Evolutionary conservation across 768 basidiomycete genomes (phyloP), one percentile per base, ranked within the genome.

Genomic region (Phaffia australis): DNA sequence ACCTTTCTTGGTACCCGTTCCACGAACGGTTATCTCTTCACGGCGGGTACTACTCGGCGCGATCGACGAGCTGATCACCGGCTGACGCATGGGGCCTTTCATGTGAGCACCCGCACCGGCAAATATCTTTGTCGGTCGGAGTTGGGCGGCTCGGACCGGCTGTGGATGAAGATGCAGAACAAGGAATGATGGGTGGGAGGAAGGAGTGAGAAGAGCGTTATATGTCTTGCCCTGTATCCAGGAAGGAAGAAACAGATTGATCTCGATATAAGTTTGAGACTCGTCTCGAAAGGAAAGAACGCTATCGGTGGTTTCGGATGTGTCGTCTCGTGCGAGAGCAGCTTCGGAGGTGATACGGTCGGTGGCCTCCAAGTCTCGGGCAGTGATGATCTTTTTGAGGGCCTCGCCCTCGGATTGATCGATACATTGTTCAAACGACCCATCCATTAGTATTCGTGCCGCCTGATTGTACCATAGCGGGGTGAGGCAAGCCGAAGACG

Each of bases 141-240:
- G 35, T 62, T 66, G 56, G 35, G 23, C 35, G 2, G 46, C 23
- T 15, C 65, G 50, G 23, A 59, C 6, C 5, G 65, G 65, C 1
- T 57, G 65, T 3, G 65, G 65, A 29, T 66, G 65, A 5, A 66
- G 65, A 49, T 66, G 65, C 2, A 66, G 65, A 14, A 66, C 30
- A 46, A 58, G 42, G 32, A 60, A 66, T 42, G 65, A 66, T 3
- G 65, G 65, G 16, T 66, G 65, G 11, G 54, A 46, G 16, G 64
- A 65, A 1, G 56, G 56, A 32, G 52, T 54, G 5, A 66, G 30
- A 5, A 66, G 65, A 32, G 65, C 65, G 11, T 66, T 50, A 27
- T 32, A 66, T 3, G 25, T 49, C 35, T 49, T 42, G n/a, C 48
- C 51, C 50, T 60, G 46, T 9, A 27, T 23, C 65, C 56, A 58